Base-by-base conservation (phyloP, 78 protist species). In the Polysphondylium violaceum region DNA sequence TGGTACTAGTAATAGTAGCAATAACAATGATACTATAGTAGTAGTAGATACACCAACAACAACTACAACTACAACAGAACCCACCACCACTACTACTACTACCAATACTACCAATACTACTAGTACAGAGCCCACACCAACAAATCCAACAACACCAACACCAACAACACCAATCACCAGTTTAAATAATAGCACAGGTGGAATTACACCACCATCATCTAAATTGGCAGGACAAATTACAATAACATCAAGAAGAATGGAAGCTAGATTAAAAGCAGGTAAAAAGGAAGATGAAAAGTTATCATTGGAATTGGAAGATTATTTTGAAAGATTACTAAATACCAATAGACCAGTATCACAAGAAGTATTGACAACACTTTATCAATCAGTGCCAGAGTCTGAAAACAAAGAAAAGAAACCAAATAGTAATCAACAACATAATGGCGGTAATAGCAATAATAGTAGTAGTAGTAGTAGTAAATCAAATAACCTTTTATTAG, bases 221-320 rank as follows among this genome's bases (percentile, higher is more conserved):
- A 51, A n/a, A n/a, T n/a, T n/a, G n/a, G n/a, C 79, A 21, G 36
- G 35, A 55, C 7, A 31, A 21, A 55, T 16, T 17, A 72, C 60
- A 17, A 33, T 8, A 55, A 16, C 65, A 31, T 17, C 79, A 21
- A 67, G 51, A 74, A 74, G 83, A 74, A 74, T 56, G 50, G 71
- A 51, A 38, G 53, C 79, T 35, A 56, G 71, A 56, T 31, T 68
- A 38, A 74, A 51, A 25, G 53, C 83, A 38, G n/a, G 9, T 7
- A 51, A 60, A 56, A 56, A 35, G 17, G 31, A 23, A 14, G 83
- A 33, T 29, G 68, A 74, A 5, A 74, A 74, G 38, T 1, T 27
- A 44, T 19, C 19, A n/a, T n/a, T n/a, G n/a, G 83, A 74, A 12
- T n/a, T 19, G 21, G 83, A 74, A 17, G 83, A 74, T 17, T 74